Evolutionary conservation across 768 basidiomycete genomes (phyloP).

Genomic region (Tricholoma bakamatsutake): DNA sequence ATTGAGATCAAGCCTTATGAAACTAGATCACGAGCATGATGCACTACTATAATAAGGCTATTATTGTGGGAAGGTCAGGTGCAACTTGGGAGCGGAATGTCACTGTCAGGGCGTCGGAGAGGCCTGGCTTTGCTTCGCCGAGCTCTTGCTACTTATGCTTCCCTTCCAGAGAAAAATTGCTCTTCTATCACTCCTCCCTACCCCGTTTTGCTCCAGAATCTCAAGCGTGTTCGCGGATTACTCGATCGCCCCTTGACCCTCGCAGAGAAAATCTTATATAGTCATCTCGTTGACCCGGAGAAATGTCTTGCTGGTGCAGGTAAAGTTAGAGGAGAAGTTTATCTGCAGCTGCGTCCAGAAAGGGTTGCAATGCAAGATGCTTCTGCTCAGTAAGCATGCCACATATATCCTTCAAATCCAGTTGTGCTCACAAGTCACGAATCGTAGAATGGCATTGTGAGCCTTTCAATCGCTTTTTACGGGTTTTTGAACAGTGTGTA

Average conservation of each 20-base stretch:
- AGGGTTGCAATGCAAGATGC: conserved; percentile 98
- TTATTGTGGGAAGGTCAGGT: too few species aligned
- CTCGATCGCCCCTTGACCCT: conserved; percentile 82
- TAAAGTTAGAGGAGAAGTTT: conserved; percentile 77
- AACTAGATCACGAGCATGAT: too few species aligned
- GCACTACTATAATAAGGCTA: too few species aligned
- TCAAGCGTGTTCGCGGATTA: conserved; percentile 60
- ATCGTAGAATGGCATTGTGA: conserved; percentile 74
- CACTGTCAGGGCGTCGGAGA: conserved; percentile 14
- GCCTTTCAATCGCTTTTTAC: conserved; percentile 16
- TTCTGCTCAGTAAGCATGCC: conserved; percentile 68
- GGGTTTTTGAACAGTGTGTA: neutral
- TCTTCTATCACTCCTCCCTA: conserved; percentile 84
- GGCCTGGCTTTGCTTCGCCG: conserved; percentile 21
- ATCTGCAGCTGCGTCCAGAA: conserved; percentile 87
- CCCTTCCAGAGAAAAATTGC: conserved; percentile 36
- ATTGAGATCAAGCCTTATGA: too few species aligned
- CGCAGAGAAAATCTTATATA: conserved; percentile 97
- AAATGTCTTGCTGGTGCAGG: conserved; percentile 59
- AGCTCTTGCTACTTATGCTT: conserved; percentile 32
- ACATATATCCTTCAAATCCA: neutral
- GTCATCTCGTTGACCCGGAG: conserved; percentile 80
- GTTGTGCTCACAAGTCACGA: conserved; percentile 7
- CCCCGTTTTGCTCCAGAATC: conserved; percentile 57
- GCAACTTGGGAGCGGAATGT: too few species aligned